Evolutionary conservation across 768 basidiomycete genomes (phyloP).

Genomic region (Mycena epipterygia): DNA sequence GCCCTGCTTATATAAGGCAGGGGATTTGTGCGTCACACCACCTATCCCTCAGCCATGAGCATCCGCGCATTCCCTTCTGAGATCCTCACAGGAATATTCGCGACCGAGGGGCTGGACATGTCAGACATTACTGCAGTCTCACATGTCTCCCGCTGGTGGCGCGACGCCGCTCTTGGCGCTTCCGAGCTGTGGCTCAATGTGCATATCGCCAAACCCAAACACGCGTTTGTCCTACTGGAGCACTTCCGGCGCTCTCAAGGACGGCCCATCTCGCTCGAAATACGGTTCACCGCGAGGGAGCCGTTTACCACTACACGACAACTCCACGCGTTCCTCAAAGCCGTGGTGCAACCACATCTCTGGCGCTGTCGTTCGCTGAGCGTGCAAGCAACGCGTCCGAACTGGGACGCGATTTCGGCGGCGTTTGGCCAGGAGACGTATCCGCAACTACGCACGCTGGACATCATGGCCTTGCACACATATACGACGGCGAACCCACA

Average conservation of each 20-base stretch:
- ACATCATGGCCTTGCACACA: slow-evolving; percentile 2
- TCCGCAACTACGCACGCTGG: slow-evolving; percentile 12
- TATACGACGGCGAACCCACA: background rate
- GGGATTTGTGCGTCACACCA: background rate
- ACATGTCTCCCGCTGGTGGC: slow-evolving; percentile 22
- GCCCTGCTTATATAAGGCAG: background rate
- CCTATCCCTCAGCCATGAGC: slow-evolving; percentile 8
- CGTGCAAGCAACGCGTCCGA: background rate
- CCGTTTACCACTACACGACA: background rate
- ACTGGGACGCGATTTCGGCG: slow-evolving; percentile 19
- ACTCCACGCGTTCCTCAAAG: slow-evolving; percentile 5
- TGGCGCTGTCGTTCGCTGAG: slow-evolving; percentile 11
- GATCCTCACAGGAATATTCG: slow-evolving; percentile 14
- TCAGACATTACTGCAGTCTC: background rate
- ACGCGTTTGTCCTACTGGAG: slow-evolving; percentile 8
- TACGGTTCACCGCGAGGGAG: background rate
- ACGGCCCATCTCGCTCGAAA: background rate
- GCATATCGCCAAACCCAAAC: background rate
- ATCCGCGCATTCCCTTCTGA: slow-evolving; percentile 9
- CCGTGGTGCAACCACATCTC: slow-evolving; percentile 14
- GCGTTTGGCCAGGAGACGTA: slow-evolving; percentile 13
- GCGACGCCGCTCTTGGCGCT: background rate
- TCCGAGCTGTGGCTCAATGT: slow-evolving; percentile 26
- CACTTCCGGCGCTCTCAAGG: slow-evolving; percentile 12
- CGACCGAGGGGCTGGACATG: background rate